Conservation (phyloP, 257 asterid genomes). For the Rubia yunnanensis region DNA sequence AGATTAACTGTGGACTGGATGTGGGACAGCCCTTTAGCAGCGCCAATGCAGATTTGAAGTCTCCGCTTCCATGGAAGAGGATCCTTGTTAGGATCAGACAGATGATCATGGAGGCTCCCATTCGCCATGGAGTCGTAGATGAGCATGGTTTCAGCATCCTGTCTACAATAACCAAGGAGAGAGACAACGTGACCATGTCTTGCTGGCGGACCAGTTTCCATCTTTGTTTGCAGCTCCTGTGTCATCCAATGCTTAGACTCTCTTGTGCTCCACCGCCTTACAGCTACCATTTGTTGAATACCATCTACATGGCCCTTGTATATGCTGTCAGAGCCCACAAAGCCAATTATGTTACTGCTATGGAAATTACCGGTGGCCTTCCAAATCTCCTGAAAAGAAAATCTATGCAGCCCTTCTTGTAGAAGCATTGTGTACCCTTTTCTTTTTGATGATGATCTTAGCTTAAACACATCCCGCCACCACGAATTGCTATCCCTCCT, state of each 20-base stretch:
- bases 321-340: constrained; percentile 37
- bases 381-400: constrained; percentile 38
- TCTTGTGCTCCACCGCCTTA: constrained; percentile 38
- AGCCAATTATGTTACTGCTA: constrained; percentile 40
- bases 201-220: constrained; percentile 22
- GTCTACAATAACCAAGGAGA: constrained; percentile 44
- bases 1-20: constrained; percentile 36
- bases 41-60: constrained; percentile 57
- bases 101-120: constrained; percentile 52
- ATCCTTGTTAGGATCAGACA: constrained; percentile 39
- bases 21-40: constrained; percentile 40
- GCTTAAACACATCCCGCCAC: constrained; percentile 46
- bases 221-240: constrained; percentile 38
- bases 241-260: constrained; percentile 39
- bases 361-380: constrained; percentile 51
- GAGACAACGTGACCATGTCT: constrained; percentile 35
- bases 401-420: constrained; percentile 28
- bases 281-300: constrained; percentile 30
- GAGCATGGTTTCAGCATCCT: constrained; percentile 38
- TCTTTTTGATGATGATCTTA: constrained; percentile 40
- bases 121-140: constrained; percentile 40
- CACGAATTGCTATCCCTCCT: constrained; percentile 29
- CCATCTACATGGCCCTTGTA: constrained; percentile 37
- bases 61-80: constrained; percentile 60
- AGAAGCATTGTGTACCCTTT: constrained; percentile 19